Base-by-base conservation (phyloP, 108 stramenopile genomes). In the Fragilaria crotonensis region DNA sequence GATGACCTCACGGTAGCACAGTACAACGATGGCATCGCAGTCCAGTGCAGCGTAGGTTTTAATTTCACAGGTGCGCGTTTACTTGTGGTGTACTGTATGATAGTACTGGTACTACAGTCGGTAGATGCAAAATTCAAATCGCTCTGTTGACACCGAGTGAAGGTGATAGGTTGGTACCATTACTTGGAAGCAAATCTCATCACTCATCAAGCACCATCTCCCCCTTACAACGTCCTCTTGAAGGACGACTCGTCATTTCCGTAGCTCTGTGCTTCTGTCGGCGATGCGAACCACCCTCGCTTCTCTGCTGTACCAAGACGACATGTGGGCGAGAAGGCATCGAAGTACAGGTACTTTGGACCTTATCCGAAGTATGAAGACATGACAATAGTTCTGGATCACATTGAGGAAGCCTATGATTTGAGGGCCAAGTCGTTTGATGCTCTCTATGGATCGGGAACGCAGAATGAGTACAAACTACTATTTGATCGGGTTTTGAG, bases 181-280 rank as follows among this genome's bases (percentile, higher is more conserved):
- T n/a, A n/a, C n/a, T n/a, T 87, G 25, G 85, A 87, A 59, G 62
- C 71, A 1, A 81, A 80, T 29, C 52, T 80, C 44, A 87, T 87
- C 74, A 87, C 78, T 45, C 70, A 73, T 41, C 81, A 82, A 41
- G 74, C 78, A 60, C n/a, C n/a, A n/a, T n/a, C n/a, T n/a, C 85
- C 85, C 25, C 54, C 68, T 0, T 87, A 80, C 67, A 87, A 83
- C 57, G 79, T 83, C 4, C 52, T 78, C 19, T 44, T 87, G 59
- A 80, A 81, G 68, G 85, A 87, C 60, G 85, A 87, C 57, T 58
- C 67, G 30, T 60, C 70, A 14, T 80, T 78, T 58, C 85, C 85
- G 9, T 87, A 83, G 60, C 78, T 87, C 9, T 82, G 80, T 57
- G 85, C 85, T 17, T 67, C 78, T 18, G 49, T 81, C 9, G 78